Conservation (phyloP, 2,329 filamentous ascomycete genomes). For the Fusarium compactum region DNA sequence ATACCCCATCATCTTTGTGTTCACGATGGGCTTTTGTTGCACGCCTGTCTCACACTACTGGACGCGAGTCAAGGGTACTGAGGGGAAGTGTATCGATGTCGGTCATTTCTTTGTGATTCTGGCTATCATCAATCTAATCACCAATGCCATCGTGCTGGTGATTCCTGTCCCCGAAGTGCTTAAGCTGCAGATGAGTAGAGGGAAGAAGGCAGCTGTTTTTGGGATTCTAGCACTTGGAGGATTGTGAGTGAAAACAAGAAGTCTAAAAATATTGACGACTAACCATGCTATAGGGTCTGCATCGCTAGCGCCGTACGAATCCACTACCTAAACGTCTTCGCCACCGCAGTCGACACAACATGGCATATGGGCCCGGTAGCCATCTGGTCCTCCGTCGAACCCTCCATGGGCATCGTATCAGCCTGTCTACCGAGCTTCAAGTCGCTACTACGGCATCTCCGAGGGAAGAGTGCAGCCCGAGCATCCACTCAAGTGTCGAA, state of each 20-base stretch:
- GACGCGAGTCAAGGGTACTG: slow-evolving; percentile 11
- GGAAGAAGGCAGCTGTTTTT: slow-evolving; percentile 22
- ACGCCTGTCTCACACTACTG: slow-evolving; percentile 7
- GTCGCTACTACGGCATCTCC: neutral
- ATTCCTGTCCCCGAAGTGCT: slow-evolving; percentile 16
- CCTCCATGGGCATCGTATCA: slow-evolving; percentile 22
- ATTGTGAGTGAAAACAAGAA: neutral
- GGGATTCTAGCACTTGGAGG: slow-evolving; percentile 20
- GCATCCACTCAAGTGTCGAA: neutral
- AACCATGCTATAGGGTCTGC: neutral
- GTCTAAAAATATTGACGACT: rapidly evolving
- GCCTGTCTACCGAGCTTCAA: slow-evolving; percentile 26
- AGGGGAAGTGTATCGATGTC: slow-evolving; percentile 18
- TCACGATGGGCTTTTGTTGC: slow-evolving; percentile 16
- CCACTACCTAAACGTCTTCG: neutral
- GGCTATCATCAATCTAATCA: slow-evolving; percentile 10
- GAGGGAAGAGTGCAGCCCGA: neutral
- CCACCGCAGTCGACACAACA: slow-evolving; percentile 2
- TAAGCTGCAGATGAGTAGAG: slow-evolving; percentile 17
- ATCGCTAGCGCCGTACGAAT: slow-evolving; percentile 20
- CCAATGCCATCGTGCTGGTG: slow-evolving; percentile 6
- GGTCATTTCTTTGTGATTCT: slow-evolving; percentile 12
- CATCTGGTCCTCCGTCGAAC: slow-evolving; percentile 24
- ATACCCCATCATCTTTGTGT: slow-evolving; percentile 15
- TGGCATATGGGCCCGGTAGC: slow-evolving; percentile 24